Base-by-base conservation (phyloP, 2,329 filamentous ascomycete species). In the Gaeumannomyces tritici region DNA sequence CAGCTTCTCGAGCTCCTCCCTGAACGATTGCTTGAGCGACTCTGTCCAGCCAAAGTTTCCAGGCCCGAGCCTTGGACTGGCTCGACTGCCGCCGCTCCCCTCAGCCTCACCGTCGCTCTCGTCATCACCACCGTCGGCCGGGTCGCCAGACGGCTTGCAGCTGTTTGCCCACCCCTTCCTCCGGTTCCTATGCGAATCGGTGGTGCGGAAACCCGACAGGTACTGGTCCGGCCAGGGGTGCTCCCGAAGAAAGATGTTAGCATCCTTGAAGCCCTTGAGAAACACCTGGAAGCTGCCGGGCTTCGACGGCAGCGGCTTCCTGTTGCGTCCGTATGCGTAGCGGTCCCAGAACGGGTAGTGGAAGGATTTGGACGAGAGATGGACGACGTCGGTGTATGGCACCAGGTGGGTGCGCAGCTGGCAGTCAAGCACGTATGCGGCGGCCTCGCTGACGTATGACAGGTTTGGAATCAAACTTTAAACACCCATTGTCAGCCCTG, bases 301-400 rank as follows among this genome's bases (percentile, higher is more conserved):
- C 74, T 99, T 99, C 55, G 91, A 83, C 0, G 95, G 95, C 2
- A 98, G 81, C 1, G 89, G 81, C 75, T 91, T 96, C 75, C 89
- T 90, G 72, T 92, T 95, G 71, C 91, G 85, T 72, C 95, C 92
- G 71, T 89, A 95, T 69, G 88, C 91, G 70, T 93, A 85, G 26
- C 93, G 86, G 71, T 96, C 93, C 93, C 93, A 99, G 73, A 95
- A 98, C 64, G 96, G 95, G 72, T 99, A 99, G 74, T 96, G 93
- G 73, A 99, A 99, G 1, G 93, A 96, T 73, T 96, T 98, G 24
- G 95, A 98, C 7, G 93, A 96, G 29, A 99, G 80, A 71, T 89
- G 90, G 42, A 98, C 92, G 55, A 99, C 91, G 70, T 96, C 95
- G 55, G 95, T 99, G 70, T 97, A 98, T 0, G 95, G 95, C 6